phyloP scores from a whole-genome alignment of 257 asterid genomes.

The Lithospermum erythrorhizon region DNA sequence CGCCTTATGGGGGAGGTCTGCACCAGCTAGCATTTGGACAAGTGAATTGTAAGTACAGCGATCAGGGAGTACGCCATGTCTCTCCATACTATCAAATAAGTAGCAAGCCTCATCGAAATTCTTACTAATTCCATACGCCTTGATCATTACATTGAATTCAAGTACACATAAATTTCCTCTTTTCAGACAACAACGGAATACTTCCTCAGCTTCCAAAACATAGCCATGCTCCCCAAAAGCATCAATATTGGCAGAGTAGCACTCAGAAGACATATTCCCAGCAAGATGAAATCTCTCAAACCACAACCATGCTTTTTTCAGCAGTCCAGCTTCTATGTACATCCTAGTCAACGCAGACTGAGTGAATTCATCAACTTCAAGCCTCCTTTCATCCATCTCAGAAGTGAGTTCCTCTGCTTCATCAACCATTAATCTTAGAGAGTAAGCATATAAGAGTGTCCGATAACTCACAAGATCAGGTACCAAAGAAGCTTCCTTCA shows the following conservation, averaged over 20 bases:
- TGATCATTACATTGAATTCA: slow-evolving; percentile 82
- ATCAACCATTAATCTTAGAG: slow-evolving; percentile 67
- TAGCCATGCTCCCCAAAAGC: slow-evolving; percentile 81
- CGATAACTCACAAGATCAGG: slow-evolving; percentile 87
- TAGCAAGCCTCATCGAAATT: slow-evolving; percentile 57
- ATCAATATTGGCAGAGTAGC: slow-evolving; percentile 87
- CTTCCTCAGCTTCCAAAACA: slow-evolving; percentile 52
- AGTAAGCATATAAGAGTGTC: slow-evolving; percentile 75
- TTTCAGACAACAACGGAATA: slow-evolving; percentile 45
- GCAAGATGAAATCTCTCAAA: slow-evolving; percentile 60
- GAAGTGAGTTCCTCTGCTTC: slow-evolving; percentile 63
- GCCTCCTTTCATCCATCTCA: slow-evolving; percentile 68
- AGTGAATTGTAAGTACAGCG: slow-evolving; percentile 74
- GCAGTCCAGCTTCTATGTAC: slow-evolving; percentile 74
- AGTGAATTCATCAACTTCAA: slow-evolving; percentile 72
- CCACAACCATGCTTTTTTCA: slow-evolving; percentile 63
- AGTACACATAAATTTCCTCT: slow-evolving; percentile 36
- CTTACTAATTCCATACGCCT: slow-evolving; percentile 80
- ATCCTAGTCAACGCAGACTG: slow-evolving; percentile 88
- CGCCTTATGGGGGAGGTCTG: slow-evolving; percentile 61
- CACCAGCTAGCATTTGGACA: slow-evolving; percentile 71
- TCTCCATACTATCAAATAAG: slow-evolving; percentile 57
- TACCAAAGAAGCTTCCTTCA: slow-evolving; percentile 66
- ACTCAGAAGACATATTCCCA: slow-evolving; percentile 75
- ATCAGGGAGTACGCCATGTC: slow-evolving; percentile 51